phyloP scores from a whole-genome alignment of 345 rosid species.

The Acer negundo region DNA sequence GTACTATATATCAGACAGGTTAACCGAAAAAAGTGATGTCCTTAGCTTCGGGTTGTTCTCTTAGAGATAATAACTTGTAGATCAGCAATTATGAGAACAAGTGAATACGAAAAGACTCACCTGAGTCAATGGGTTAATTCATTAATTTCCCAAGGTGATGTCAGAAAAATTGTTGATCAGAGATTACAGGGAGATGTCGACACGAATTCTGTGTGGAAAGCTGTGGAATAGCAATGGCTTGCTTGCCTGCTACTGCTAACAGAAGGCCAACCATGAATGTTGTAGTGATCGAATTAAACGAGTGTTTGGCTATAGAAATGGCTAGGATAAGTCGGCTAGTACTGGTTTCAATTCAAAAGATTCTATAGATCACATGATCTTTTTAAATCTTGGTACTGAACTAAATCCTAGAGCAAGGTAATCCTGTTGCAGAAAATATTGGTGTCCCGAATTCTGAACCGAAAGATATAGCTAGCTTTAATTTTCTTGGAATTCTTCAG shows the following conservation, averaged over 20 bases:
- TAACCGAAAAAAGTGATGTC: conserved; percentile 19
- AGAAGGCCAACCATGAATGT: conserved; percentile 22
- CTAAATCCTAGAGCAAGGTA: background rate
- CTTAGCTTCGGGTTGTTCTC: conserved; percentile 29
- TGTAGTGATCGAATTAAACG: conserved; percentile 18
- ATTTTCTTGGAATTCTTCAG: too few relatives aligned
- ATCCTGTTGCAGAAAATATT: background rate
- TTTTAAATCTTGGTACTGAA: background rate
- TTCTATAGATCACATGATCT: background rate
- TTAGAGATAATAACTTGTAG: conserved; percentile 20
- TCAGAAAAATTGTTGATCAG: conserved; percentile 18
- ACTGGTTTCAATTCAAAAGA: background rate
- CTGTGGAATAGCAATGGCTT: conserved; percentile 22
- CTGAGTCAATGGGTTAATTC: conserved; percentile 26
- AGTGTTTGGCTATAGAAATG: conserved; percentile 14
- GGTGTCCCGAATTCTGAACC: background rate
- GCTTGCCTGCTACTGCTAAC: background rate
- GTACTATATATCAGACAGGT: background rate
- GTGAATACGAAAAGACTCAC: background rate
- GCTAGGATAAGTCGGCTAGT: background rate
- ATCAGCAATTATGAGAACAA: background rate
- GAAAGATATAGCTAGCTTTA: too few relatives aligned
- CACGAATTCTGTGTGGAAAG: conserved; percentile 22
- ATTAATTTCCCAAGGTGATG: conserved; percentile 14
- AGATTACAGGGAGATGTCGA: conserved; percentile 16